phyloP scores from a whole-genome alignment of 352 stramenopile genomes.

The Vaucheria bursata region DNA sequence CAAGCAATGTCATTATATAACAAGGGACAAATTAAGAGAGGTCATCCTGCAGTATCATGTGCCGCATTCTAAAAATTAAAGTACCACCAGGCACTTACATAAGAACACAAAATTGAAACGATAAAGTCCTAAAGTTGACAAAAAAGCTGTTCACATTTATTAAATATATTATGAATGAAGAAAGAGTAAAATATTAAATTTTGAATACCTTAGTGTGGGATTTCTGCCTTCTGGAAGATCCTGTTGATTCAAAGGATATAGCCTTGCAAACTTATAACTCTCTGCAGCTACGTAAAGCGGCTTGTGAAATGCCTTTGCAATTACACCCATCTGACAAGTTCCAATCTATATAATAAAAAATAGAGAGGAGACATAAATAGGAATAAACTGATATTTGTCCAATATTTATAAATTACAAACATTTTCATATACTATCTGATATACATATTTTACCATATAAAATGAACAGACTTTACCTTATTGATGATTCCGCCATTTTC shows the following conservation, averaged over 20 bases:
- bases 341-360: too few species aligned
- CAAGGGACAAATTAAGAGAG: too few species aligned
- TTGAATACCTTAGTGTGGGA: slow-evolving; percentile 3
- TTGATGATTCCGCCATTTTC: slow-evolving; percentile 96
- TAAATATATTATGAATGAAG: too few species aligned
- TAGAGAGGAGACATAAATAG: too few species aligned
- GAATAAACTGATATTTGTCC: too few species aligned
- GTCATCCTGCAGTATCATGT: too few species aligned
- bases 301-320: slow-evolving; percentile 86
- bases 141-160: too few species aligned
- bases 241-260: slow-evolving; percentile 92
- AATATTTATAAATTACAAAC: not conserved
- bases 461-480: slow-evolving; percentile 59
- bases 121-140: too few species aligned
- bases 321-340: slow-evolving; percentile 83
- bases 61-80: too few species aligned
- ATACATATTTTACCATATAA: not conserved
- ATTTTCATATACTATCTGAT: not conserved
- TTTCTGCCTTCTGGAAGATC: slow-evolving; percentile 61
- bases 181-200: not conserved
- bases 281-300: slow-evolving; percentile 96
- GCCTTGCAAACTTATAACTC: slow-evolving; percentile 94
- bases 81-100: too few species aligned
- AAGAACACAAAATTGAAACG: too few species aligned
- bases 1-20: too few species aligned